Base-by-base conservation (phyloP, 768 basidiomycete species). In the Calocybe gangraenosa region DNA sequence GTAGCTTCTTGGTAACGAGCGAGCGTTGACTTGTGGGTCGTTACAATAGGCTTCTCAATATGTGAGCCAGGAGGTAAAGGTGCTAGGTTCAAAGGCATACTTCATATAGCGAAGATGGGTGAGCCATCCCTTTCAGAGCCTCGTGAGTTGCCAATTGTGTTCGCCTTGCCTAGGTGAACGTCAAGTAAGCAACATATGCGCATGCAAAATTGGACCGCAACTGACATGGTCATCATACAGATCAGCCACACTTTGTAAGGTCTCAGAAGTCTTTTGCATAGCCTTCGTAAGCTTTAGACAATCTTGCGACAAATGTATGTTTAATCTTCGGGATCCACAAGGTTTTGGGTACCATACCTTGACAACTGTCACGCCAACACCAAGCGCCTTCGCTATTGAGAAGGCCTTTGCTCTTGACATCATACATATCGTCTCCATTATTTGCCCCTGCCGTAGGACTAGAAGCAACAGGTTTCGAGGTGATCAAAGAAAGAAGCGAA, bases 351-450 rank as follows among this genome's bases (percentile, higher is more conserved):
- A 7, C 40, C 66, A 11, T 54, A 87, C 87, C 81, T 59, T 74
- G 63, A 58, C 90, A 92, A 2, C 72, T 73, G 42, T 92, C 87
- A 19, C 81, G 73, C 89, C 90, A 94, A 60, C 89, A 91, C 87
- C 91, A 88, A 2, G 87, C 89, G 1, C 87, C 84, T 19, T 87
- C 77, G 7, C 71, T 68, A 51, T 91, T 92, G 43, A 81, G 55
- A 40, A 84, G 57, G 0, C 85, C 84, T 46, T 73, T 78, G n/a
- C 60, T 59, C 44, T 71, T 72, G 30, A 61, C 31, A 19, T 56
- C 57, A 3, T 63, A 51, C 11, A 65, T 63, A 10, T 70, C 73
- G 40, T 79, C 76, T 28, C 81, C 76, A 33, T 76, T 73, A 0
- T 69, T 71, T 1, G 71, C 65, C 4, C 73, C 78, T 19, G 71